phyloP scores from a whole-genome alignment of 208 protist genomes.

The Sergeia podlipaevii region DNA sequence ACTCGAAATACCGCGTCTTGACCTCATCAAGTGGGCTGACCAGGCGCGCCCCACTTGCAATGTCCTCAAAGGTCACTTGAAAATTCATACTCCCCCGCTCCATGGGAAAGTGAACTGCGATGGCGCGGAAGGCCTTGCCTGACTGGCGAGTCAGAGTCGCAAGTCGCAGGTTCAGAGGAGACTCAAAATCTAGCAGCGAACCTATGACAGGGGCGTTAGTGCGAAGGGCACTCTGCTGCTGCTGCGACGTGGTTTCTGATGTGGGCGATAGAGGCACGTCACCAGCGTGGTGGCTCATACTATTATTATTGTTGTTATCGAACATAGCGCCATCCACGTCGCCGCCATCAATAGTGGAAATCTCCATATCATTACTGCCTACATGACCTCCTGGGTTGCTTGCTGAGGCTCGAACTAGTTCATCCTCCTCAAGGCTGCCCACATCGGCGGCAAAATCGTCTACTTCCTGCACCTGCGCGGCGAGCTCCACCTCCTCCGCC shows the following conservation, averaged over 20 bases:
- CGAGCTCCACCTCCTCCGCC: slow-evolving; percentile 40
- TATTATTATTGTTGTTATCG: too few relatives aligned
- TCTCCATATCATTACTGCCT: not conserved
- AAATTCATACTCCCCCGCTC: slow-evolving; percentile 63
- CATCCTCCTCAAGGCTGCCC: not conserved
- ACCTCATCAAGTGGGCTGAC: slow-evolving; percentile 68
- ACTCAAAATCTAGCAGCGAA: slow-evolving; percentile 70
- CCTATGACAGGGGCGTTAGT: slow-evolving; percentile 20
- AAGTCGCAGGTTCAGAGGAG: slow-evolving; percentile 80
- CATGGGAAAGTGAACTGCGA: slow-evolving; percentile 62
- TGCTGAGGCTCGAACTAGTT: slow-evolving; percentile 11
- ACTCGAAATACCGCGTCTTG: slow-evolving; percentile 60
- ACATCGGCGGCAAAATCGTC: slow-evolving; percentile 1
- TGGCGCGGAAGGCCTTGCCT: slow-evolving; percentile 79
- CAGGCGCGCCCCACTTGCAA: slow-evolving; percentile 64
- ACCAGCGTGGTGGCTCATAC: too few relatives aligned
- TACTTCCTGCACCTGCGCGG: slow-evolving; percentile 28
- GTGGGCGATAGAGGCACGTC: too few relatives aligned
- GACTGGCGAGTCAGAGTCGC: slow-evolving; percentile 78
- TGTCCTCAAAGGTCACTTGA: slow-evolving; percentile 76
- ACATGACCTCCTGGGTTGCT: not conserved
- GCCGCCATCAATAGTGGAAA: not conserved
- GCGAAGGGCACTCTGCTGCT: not conserved
- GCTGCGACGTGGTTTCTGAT: not conserved
- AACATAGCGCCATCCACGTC: too few relatives aligned